Base-by-base conservation (phyloP, 2,329 filamentous ascomycete genomes). In the Xylariaceae sp. region DNA sequence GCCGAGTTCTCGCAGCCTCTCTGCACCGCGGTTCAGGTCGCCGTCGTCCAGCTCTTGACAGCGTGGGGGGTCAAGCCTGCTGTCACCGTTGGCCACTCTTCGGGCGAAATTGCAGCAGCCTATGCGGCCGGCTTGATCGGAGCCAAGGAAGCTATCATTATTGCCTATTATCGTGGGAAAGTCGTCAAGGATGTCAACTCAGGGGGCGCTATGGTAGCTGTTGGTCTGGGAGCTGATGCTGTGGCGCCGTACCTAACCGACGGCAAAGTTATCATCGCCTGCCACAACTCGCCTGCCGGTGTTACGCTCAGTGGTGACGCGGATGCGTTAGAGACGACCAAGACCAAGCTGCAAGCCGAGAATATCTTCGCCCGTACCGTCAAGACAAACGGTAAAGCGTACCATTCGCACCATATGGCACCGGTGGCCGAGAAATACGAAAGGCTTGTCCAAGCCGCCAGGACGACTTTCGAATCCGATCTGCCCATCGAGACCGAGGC, bases 1-100 rank as follows among this genome's bases (percentile, higher is more conserved):
- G 42, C 48, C 4, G 45, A 51, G n/a, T 19, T 46, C 21, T 39
- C 47, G 12, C 52, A 55, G 33, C 50, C 55, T 4, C 59, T 65
- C 31, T 64, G 64, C 52, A 70, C 68, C 42, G 65, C 60, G 13
- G 44, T 67, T 35, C 62, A 70, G 40, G 49, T 64, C 21, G 51
- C 52, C 23, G 59, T 61, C 34, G 65, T 68, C 31, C 59, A 63
- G 19, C 47, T 59, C 12, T 56, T 61, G 25, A 54, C 56, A 8
- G 51, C 58, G 18, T 50, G 52, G 40, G 44, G 60, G 27, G 44
- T 67, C 19, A 51, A 45, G 3, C 50, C 52, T 3, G 49, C 52
- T 3, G 46, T 56, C 5, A 58, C 64, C 27, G 35, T 58, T 2
- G 49, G 61, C 5, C 68, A 68, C 14, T 47, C 55, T 10, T 52